A percentile compares a stretch with the other conserved stretches of the same genome.
Conservation (phyloP, 306 rosid genomes). For the Citrullus mucosospermus region DNA sequence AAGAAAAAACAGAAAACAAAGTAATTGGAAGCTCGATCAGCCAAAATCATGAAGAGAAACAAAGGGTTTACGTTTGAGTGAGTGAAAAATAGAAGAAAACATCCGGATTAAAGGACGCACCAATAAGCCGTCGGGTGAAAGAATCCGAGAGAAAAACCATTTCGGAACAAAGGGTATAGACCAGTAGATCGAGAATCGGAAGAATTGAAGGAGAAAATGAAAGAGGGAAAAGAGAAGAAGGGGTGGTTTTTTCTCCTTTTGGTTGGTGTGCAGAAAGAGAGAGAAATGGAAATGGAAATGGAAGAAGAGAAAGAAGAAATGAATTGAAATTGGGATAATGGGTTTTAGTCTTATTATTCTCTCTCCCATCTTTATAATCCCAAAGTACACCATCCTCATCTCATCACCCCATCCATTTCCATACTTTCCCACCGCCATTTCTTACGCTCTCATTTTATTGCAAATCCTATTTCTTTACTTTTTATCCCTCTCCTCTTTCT, state of each 20-base stretch:
- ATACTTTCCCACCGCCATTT: not conserved
- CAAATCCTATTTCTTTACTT: not conserved
- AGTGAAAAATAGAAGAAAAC: not conserved
- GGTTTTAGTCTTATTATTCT: conserved; percentile 19
- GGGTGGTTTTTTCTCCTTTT: not conserved
- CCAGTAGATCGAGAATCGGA: conserved; percentile 18
- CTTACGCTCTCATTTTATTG: not conserved
- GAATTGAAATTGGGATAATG: conserved; percentile 9
- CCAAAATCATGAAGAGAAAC: not conserved
- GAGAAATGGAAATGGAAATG: not conserved
- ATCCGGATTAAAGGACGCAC: conserved; percentile 30
- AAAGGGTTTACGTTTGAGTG: not conserved
- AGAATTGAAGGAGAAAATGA: not conserved
- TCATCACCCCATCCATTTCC: conserved; percentile 27
- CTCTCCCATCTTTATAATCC: conserved; percentile 32
- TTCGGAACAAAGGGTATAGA: conserved; percentile 14
- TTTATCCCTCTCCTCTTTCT: not conserved
- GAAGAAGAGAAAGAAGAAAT: not conserved
- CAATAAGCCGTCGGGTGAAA: conserved; percentile 31
- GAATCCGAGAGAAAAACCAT: conserved; percentile 33
- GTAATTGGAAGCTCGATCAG: conserved; percentile 15
- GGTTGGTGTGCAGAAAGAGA: not conserved
- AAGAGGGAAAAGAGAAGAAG: not conserved
- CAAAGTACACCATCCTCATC: conserved; percentile 16
- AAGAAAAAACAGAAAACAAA: conserved; percentile 15